These are phyloP conservation scores for Lipomyces orientalis DNA, from an alignment of 805 yeast species.

Conservation along the genomic window DNA sequence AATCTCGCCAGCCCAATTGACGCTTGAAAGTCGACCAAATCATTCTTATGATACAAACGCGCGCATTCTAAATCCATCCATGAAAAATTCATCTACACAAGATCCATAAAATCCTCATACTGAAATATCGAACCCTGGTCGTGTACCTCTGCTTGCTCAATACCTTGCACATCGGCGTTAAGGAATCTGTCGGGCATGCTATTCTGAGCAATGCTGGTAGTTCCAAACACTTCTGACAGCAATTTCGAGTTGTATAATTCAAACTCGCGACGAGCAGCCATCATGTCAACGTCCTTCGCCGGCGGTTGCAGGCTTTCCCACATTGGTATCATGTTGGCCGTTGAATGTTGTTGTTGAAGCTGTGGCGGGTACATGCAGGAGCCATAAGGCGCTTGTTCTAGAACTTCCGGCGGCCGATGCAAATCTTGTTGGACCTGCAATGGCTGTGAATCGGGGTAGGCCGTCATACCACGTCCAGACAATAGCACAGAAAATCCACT, in stretches of 20 bases:
- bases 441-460: not conserved
- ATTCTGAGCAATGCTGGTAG: not conserved
- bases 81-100: conserved; percentile 3
- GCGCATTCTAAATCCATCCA: not conserved
- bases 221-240: conserved; percentile 18
- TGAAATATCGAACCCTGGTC: not conserved
- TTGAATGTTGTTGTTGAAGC: not conserved
- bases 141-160: not conserved
- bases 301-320: not conserved
- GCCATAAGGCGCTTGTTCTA: not conserved
- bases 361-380: not conserved
- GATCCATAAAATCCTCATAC: conserved; percentile 22
- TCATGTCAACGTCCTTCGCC: conserved; percentile 11
- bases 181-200: not conserved
- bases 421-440: not conserved
- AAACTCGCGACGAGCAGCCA: conserved; percentile 22
- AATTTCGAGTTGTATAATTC: conserved; percentile 18
- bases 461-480: not conserved
- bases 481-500: not conserved
- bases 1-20: no score
- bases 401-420: not conserved
- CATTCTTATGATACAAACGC: not conserved
- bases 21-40: no score
- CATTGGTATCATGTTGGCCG: not conserved
- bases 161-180: not conserved